Evolutionary conservation across 192 early-diverging fungal species (phyloP).

Genomic region (Phlyctochytrium planicorne): DNA sequence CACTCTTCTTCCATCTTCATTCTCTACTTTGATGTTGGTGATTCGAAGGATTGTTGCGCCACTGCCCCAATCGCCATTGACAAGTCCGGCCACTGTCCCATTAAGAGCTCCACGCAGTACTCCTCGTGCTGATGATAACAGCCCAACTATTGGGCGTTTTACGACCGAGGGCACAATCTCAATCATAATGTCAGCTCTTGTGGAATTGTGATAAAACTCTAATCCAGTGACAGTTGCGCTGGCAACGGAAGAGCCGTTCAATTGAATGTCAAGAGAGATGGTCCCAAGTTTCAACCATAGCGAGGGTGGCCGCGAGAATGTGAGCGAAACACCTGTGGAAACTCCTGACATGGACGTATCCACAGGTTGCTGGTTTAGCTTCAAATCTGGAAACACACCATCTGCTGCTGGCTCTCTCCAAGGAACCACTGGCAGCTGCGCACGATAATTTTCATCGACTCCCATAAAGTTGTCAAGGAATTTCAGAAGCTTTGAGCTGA

Average conservation of each 20-base stretch:
- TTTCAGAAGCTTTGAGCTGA: too few relatives aligned
- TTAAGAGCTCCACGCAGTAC: not conserved
- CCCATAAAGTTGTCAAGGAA: too few relatives aligned
- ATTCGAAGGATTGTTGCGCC: not conserved
- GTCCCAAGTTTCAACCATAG: not conserved
- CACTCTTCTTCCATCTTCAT: not conserved
- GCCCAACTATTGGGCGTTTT: not conserved
- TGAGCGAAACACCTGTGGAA: not conserved
- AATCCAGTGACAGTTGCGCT: not conserved
- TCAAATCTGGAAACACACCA: not conserved
- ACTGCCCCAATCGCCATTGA: not conserved
- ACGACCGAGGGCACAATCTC: not conserved
- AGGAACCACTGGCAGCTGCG: not conserved
- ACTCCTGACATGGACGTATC: not conserved
- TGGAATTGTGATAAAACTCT: not conserved
- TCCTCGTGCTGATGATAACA: not conserved
- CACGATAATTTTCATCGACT: too few relatives aligned
- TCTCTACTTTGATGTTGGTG: not conserved
- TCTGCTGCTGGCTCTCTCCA: not conserved
- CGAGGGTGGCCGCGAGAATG: not conserved
- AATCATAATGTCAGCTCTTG: not conserved
- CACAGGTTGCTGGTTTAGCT: not conserved
- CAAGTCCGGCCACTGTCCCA: not conserved
- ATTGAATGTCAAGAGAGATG: not conserved
- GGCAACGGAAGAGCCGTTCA: not conserved